Conservation (phyloP, 73 alveolate genomes). For the Tetrahymena borealis region DNA sequence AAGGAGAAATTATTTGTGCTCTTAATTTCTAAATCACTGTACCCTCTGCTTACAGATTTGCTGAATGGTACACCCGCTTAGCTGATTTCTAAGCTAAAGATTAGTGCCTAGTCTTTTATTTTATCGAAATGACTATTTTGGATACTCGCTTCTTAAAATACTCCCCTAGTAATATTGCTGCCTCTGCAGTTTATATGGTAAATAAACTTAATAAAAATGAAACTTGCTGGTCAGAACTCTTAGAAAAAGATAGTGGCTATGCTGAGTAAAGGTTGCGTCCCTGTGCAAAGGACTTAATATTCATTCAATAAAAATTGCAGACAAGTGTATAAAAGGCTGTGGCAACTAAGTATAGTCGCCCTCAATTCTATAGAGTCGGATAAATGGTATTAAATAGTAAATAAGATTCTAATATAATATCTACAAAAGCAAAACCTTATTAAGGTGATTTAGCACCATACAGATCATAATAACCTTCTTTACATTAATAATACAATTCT, state of each 20-base stretch:
- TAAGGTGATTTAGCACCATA: not conserved
- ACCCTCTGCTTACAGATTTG: conserved; percentile 64
- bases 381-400: not conserved
- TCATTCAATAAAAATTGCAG: not conserved
- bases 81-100: conserved; percentile 50
- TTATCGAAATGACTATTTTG: conserved; percentile 50
- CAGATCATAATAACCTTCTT: too few relatives aligned
- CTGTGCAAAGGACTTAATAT: conserved; percentile 51
- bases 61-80: conserved; percentile 50
- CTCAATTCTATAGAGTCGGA: not conserved
- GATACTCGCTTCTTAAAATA: conserved; percentile 51
- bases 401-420: not conserved
- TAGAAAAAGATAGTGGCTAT: conserved; percentile 39
- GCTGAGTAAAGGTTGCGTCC: conserved; percentile 28
- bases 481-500: too few relatives aligned
- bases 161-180: conserved; percentile 52
- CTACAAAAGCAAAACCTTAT: not conserved
- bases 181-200: conserved; percentile 25
- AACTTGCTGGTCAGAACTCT: conserved; percentile 9
- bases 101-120: conserved; percentile 55
- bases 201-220: conserved; percentile 9
- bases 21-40: conserved; percentile 52
- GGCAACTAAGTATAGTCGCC: not conserved
- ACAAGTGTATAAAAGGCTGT: not conserved
- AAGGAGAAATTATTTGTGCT: conserved; percentile 53